Evolutionary conservation across 148 eudicot species (phyloP), one percentile per base, ranked within the genome.

Genomic region (Cornus suecica): DNA sequence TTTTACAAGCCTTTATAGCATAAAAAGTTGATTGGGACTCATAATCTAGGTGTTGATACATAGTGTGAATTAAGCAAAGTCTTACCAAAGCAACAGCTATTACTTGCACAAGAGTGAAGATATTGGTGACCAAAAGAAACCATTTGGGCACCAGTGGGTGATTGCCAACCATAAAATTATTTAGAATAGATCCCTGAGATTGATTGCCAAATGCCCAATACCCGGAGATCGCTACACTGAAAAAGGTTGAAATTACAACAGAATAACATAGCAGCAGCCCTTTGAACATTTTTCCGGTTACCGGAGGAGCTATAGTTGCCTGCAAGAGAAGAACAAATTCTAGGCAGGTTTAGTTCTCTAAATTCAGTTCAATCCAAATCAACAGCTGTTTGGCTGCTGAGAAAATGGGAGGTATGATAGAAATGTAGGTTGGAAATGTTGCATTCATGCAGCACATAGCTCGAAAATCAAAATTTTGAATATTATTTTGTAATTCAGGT

Each of bases 181-280:
- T 82, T 26, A 92, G 82, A 73, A 92, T 78, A 29, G 85, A 84
- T 22, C 77, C 76, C 11, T 78, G 72, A 27, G 90, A 62, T 54
- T 84, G 73, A 76, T 92, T 90, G 13, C 94, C 97, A 73, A 92
- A 92, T 30, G 94, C 94, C 97, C 97, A 92, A 29, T 88, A 92
- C 1, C 97, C 94, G 10, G 97, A 88, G 26, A 88, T 76, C 4
- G 88, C 88, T 4, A 92, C 97, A 23, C 90, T 88, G 71, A 85
- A 88, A 77, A 87, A 92, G 5, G 92, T 92, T 0, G 82, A 45
- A 20, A 84, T 32, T 15, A 92, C 88, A 2, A 92, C 87, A 0
- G 86, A 25, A 27, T 92, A 92, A 70, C 97, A 92, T 5, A 90
- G 70, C 20, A 84, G 29, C 27, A 92, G 69, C 27, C 94, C 97